A percentile compares a stretch with the other conserved stretches of the same genome.
These are phyloP conservation scores for Russula compacta DNA, from an alignment of 768 basidiomycete genomes.

Conservation along the genomic window DNA sequence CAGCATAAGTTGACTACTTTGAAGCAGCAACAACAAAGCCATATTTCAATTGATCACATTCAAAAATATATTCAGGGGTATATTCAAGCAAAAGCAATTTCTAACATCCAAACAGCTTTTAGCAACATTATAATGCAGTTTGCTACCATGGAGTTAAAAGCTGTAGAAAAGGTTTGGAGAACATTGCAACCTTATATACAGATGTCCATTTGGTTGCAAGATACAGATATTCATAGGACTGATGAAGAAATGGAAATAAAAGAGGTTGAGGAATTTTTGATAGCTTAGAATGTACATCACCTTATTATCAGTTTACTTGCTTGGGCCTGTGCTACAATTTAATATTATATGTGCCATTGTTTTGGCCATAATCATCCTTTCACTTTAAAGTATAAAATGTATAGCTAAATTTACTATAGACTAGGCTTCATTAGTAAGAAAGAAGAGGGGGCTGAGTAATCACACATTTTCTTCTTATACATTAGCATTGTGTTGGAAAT, in stretches of 20 bases:
- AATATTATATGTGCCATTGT: too few species aligned
- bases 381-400: too few species aligned
- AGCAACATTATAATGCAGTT: not conserved
- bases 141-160: not conserved
- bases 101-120: not conserved
- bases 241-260: conserved; percentile 9
- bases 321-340: not conserved
- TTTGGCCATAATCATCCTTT: too few species aligned
- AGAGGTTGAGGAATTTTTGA: conserved; percentile 6
- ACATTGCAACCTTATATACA: not conserved
- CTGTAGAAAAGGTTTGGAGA: not conserved
- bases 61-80: not conserved
- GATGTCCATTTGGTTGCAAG: conserved; percentile 3
- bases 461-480: too few species aligned
- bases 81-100: not conserved
- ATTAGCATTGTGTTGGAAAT: too few species aligned
- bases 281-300: not conserved
- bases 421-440: too few species aligned
- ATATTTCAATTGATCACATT: not conserved
- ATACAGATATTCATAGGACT: not conserved
- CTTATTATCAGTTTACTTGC: not conserved
- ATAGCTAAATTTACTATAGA: too few species aligned
- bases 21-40: not conserved
- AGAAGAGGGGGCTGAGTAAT: too few species aligned
- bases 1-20: not conserved